phyloP scores from a whole-genome alignment of 1,284 basidiomycete genomes.

The Pseudozyma pruni region DNA sequence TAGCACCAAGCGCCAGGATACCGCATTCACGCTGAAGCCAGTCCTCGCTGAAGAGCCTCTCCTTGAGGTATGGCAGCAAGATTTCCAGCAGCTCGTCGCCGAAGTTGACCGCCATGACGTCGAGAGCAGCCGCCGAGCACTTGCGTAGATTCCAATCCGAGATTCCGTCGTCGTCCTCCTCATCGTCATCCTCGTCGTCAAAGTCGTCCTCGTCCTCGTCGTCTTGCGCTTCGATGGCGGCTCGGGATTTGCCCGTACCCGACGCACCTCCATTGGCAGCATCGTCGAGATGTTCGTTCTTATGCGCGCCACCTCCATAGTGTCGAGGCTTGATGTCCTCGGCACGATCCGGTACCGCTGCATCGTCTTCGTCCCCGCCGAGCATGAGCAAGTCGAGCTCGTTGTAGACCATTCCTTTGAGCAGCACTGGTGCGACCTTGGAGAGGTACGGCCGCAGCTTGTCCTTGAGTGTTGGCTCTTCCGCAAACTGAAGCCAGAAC shows the following conservation, averaged over 20 bases:
- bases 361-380: constrained; percentile 85
- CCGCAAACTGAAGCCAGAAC: constrained; percentile 99
- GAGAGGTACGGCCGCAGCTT: constrained; percentile 86
- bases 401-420: constrained; percentile 97
- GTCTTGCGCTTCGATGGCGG: constrained; percentile 71
- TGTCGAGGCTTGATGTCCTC: constrained; percentile 94
- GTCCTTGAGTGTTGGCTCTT: constrained; percentile 85
- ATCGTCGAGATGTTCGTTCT: constrained; percentile 64
- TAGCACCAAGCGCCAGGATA: constrained; percentile 93
- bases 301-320: constrained; percentile 81
- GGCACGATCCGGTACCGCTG: constrained; percentile 80
- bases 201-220: constrained; percentile 80
- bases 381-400: constrained; percentile 96
- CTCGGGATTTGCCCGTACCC: constrained; percentile 53
- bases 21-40: constrained; percentile 96
- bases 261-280: constrained; percentile 60
- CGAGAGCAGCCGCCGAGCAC: constrained; percentile 95
- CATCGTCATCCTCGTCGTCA: constrained; percentile 86
- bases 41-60: constrained; percentile 90
- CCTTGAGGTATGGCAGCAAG: constrained; percentile 87
- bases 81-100: constrained; percentile 86
- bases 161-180: constrained; percentile 95
- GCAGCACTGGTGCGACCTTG: constrained; percentile 88
- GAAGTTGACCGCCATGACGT: constrained; percentile 94
- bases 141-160: constrained; percentile 99